Evolutionary conservation across 148 eudicot genomes (phyloP).

Genomic region (Rheum nobile): DNA sequence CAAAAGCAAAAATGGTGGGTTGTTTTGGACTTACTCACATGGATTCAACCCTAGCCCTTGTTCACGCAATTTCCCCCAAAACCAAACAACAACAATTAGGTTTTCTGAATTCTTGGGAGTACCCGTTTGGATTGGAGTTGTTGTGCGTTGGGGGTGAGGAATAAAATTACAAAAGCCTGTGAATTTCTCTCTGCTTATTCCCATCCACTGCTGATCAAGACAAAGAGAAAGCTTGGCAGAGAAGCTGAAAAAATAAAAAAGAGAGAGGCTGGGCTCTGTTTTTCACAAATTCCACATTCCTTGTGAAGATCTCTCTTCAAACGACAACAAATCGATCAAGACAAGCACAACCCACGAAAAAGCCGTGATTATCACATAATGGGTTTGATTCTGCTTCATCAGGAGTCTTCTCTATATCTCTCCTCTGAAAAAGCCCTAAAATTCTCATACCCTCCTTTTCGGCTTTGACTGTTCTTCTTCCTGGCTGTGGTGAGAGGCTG

Average conservation of each 20-base stretch:
- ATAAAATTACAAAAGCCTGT: not conserved
- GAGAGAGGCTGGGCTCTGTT: constrained; percentile 2
- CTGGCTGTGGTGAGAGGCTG: not conserved
- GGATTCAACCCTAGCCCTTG: constrained; percentile 9
- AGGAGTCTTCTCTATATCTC: not conserved
- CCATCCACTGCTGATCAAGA: constrained; percentile 8
- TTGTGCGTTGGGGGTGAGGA: constrained; percentile 4
- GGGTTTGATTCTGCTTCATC: constrained; percentile 5
- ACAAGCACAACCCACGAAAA: not conserved
- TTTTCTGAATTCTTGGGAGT: not conserved
- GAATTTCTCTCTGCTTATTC: not conserved
- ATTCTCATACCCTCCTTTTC: not conserved
- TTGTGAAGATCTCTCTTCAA: not conserved
- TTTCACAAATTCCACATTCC: constrained; percentile 10
- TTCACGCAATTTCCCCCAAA: constrained; percentile 10
- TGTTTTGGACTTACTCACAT: not conserved
- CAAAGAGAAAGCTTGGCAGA: constrained; percentile 3
- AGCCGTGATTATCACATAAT: not conserved
- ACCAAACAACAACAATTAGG: not conserved
- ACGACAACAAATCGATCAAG: constrained; percentile 10
- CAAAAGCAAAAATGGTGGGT: constrained; percentile 1
- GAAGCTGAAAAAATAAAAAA: not conserved
- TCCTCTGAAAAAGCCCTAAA: not conserved
- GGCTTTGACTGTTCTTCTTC: not conserved
- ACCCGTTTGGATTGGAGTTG: constrained; percentile 6